phyloP scores from a whole-genome alignment of 768 basidiomycete genomes.

The Lentinula sp. region DNA sequence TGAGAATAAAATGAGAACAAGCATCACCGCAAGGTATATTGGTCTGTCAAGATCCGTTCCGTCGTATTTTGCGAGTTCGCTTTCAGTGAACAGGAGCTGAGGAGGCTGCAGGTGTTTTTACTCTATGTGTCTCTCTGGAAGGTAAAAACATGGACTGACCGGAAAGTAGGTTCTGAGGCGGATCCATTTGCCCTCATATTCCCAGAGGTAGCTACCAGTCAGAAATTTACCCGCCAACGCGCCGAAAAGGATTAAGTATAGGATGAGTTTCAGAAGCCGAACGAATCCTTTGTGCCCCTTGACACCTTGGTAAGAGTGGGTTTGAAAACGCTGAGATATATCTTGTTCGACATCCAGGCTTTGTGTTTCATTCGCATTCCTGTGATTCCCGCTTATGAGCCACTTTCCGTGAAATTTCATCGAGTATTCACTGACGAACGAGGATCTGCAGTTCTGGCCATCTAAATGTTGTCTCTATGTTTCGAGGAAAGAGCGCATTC shows the following conservation, averaged over 20 bases:
- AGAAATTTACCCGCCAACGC: constrained; percentile 74
- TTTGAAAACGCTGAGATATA: no score
- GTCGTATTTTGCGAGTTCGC: constrained; percentile 58
- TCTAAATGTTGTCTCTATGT: background rate
- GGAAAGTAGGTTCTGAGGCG: constrained; percentile 60
- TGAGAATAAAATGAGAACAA: constrained; percentile 6
- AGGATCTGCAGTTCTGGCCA: background rate
- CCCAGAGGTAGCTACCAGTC: constrained; percentile 85
- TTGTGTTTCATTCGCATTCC: background rate
- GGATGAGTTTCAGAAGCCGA: constrained; percentile 66
- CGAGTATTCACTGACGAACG: background rate
- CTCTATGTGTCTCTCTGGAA: background rate
- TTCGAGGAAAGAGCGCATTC: no score
- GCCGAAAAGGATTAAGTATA: constrained; percentile 47
- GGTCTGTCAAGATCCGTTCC: constrained; percentile 61
- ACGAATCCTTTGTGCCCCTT: constrained; percentile 30
- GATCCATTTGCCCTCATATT: constrained; percentile 62
- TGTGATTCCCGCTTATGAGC: background rate
- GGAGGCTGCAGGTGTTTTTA: constrained; percentile 31
- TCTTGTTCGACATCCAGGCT: background rate
- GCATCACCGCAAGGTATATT: constrained; percentile 77
- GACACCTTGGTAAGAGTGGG: no score
- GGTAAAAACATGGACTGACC: constrained; percentile 26
- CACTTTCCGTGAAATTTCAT: background rate
- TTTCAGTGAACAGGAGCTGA: constrained; percentile 72